Percentiles rank a stretch among this genome's conserved stretches.
phyloP scores from a whole-genome alignment of 2,329 filamentous ascomycete genomes.

The Fusarium musae region DNA sequence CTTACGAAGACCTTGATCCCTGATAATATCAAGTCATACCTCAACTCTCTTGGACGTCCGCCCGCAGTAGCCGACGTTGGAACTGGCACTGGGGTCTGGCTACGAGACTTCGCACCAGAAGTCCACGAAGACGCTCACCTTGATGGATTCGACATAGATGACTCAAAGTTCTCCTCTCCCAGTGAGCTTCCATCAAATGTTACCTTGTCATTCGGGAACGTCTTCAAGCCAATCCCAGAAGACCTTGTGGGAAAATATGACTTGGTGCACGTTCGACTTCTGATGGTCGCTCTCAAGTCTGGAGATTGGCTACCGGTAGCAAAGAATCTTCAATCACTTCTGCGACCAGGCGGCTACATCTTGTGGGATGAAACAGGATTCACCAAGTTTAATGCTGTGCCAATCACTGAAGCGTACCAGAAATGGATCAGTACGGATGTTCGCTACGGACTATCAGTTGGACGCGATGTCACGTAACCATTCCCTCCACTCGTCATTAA shows the following conservation, averaged over 20 bases:
- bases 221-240: neutral
- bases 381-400: neutral
- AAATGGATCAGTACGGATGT: slow-evolving; percentile 14
- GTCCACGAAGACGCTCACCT: neutral
- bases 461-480: slow-evolving; percentile 3
- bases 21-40: neutral
- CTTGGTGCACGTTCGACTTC: slow-evolving; percentile 2
- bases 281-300: slow-evolving; percentile 1
- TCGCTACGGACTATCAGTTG: neutral
- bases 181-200: neutral
- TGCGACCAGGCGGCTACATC: slow-evolving; percentile 4
- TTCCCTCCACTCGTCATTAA: too few species aligned
- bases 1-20: slow-evolving; percentile 3
- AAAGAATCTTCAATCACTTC: neutral
- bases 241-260: neutral
- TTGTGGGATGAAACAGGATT: slow-evolving; percentile 15
- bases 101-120: neutral
- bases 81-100: slow-evolving; percentile 4
- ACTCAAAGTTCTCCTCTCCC: neutral
- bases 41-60: neutral
- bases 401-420: slow-evolving; percentile 1
- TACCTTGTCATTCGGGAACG: neutral
- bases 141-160: slow-evolving; percentile 8
- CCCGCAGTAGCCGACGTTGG: slow-evolving; percentile 2
- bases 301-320: neutral